Base-by-base conservation (phyloP, 805 yeast species). In the Saitoella complicata region DNA sequence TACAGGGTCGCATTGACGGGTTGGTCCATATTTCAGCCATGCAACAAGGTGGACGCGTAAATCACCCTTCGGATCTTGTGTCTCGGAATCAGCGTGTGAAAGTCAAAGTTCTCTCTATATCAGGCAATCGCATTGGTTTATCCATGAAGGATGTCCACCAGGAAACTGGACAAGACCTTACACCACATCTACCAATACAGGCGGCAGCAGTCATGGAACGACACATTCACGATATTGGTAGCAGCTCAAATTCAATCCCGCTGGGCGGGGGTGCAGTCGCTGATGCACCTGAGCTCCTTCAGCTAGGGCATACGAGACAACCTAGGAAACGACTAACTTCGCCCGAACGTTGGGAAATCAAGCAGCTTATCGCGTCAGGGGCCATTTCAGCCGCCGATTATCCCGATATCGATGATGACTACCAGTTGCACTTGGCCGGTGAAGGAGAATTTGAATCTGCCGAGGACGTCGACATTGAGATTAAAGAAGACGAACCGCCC, bases 261-360 rank as follows among this genome's bases (percentile, higher is more conserved):
- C 8, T 37, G 7, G 40, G 32, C 35, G 40, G 34, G 45, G 37
- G 46, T 51, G 13, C 39, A n/a, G 31, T 12, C n/a, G 34, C 13
- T 31, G 32, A n/a, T 29, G 34, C 43, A 7, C 39, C 34, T 40
- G 6, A 38, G 21, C 4, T 21, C 21, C 21, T 21, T 21, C 21
- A 21, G 21, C 21, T 21, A 21, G 36, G 11, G 29, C 37, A 7
- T 52, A 51, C 8, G 50, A 46, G 13, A 7, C 13, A 9, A 11
- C 44, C 32, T 6, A 65, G 60, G 49, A 62, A 68, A 48, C 68
- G 82, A 43, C 58, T 79, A 34, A 79, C 93, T 0, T 80, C 93
- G 0, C 93, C 93, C 0, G 97, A 87, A 60, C 62, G 85, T 45
- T 87, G 95, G 94, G 96, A 88, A 56, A 69, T 83, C 43, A 68